A percentile compares a stretch with the other conserved stretches of the same genome.
Conservation (phyloP, 129 eudicot species). For the Tagetes patula region DNA sequence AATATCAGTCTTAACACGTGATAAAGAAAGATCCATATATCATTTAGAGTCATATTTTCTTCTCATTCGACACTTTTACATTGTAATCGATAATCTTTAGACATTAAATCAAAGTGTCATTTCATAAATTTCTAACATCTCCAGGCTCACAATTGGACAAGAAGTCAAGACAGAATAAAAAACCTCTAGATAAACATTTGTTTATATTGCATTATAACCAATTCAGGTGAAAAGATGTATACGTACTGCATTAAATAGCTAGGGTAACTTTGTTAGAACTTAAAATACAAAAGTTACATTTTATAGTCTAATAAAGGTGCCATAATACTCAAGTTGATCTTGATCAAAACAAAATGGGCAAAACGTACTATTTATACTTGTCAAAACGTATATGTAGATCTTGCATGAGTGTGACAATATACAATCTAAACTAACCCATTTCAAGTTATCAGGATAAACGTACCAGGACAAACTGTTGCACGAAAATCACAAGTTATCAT, state of each 20-base stretch:
- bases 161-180: not conserved
- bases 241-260: too few species aligned
- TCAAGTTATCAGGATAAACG: too few species aligned
- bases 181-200: not conserved
- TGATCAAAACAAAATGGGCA: not conserved
- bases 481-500: constrained; percentile 6
- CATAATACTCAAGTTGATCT: not conserved
- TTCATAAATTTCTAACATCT: too few species aligned
- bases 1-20: too few species aligned
- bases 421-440: not conserved
- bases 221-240: not conserved
- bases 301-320: not conserved
- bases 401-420: not conserved
- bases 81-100: too few species aligned
- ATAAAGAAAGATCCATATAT: too few species aligned
- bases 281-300: not conserved
- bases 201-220: not conserved
- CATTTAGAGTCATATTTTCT: too few species aligned
- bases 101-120: too few species aligned
- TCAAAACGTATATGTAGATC: not conserved
- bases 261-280: too few species aligned
- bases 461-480: not conserved
- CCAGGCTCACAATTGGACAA: not conserved
- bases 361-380: too few species aligned
- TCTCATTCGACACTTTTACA: too few species aligned